Percentiles rank a stretch among this genome's conserved stretches.
Evolutionary conservation across 2,329 filamentous ascomycete genomes (phyloP).

Genomic region (Pseudopithomyces maydicus): DNA sequence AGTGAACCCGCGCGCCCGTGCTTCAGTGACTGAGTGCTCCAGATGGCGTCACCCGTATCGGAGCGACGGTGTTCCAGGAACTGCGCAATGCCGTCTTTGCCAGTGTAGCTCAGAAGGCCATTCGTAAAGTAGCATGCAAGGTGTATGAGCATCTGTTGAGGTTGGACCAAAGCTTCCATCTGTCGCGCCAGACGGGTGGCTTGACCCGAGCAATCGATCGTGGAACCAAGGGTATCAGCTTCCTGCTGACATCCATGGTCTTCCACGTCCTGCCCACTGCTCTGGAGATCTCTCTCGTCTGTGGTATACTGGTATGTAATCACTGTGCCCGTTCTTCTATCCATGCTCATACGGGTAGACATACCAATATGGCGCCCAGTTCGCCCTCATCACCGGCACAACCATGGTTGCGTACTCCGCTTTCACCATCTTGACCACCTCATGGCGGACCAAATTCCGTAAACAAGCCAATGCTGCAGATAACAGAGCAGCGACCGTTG

Average conservation of each 20-base stretch:
- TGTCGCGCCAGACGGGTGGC: slow-evolving; percentile 92
- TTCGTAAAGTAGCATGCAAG: slow-evolving; percentile 85
- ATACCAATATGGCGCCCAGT: slow-evolving; percentile 90
- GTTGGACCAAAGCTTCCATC: slow-evolving; percentile 90
- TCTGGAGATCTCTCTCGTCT: slow-evolving; percentile 92
- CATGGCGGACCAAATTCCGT: slow-evolving; percentile 96
- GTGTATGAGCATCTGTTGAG: slow-evolving; percentile 90
- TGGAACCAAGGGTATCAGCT: slow-evolving; percentile 98
- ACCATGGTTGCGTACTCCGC: slow-evolving; percentile 95
- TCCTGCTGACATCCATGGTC: slow-evolving; percentile 95
- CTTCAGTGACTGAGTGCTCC: slow-evolving; percentile 21
- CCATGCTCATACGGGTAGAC: slow-evolving; percentile 57
- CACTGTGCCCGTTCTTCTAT: not conserved
- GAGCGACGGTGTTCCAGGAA: slow-evolving; percentile 89
- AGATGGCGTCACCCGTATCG: slow-evolving; percentile 85
- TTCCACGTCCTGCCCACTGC: slow-evolving; percentile 95
- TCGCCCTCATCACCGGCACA: slow-evolving; percentile 84
- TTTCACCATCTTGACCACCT: slow-evolving; percentile 96
- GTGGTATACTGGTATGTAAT: slow-evolving; percentile 76
- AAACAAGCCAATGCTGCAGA: slow-evolving; percentile 95
- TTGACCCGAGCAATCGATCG: slow-evolving; percentile 93
- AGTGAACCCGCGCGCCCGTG: not conserved
- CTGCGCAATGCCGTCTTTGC: slow-evolving; percentile 95
- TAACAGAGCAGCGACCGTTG: slow-evolving; percentile 92
- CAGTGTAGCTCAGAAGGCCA: slow-evolving; percentile 95